Base-by-base conservation (phyloP, 1,284 basidiomycete genomes). In the Naganishia sp. region DNA sequence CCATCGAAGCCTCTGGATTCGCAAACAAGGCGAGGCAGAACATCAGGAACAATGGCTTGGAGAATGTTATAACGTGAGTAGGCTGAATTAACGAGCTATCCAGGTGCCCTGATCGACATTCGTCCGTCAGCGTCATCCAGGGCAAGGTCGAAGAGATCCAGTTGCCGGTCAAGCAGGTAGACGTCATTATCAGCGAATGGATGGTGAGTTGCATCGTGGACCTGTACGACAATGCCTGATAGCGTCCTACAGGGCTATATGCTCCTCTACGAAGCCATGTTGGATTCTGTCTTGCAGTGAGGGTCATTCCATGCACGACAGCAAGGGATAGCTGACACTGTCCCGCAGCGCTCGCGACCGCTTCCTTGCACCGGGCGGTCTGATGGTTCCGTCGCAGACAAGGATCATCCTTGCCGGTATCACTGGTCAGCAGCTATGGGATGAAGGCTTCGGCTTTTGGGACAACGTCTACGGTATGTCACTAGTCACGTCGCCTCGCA, bases 131-230 rank as follows among this genome's bases (percentile, higher is more conserved):
- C 2, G 91, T 96, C 31, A 85, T 94, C 69, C 87, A 85, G 63
- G 90, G 92, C 49, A 95, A 94, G 77, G 84, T 97, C 2, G 94
- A 97, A 78, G 86, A 93, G 47, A 87, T 97, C 66, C 78, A 78
- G 9, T 80, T 90, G 11, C 77, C 79, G 28, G 82, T 88, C 53
- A 83, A 85, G 17, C 84, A 90, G 57, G 94, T 98, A 42, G 94
- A 98, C 76, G 85, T 98, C 60, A 93, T 99, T 75, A 84, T 98
- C 57, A 94, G 90, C 35, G 95, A 99, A 79, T 99, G 95, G 95
- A 98, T 98, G 95, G 92, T 77, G 67, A 70, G 76, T 60, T 15
- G 28, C 28, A n/a, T 13, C 69, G 18, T 43, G 32, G 45, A 28
- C 21, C 21, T 4, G 13, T 2, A 13, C 23, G 4, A 25, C 25